Base-by-base conservation (phyloP, 495 filamentous ascomycete genomes). In the Trichoderma erinaceum region DNA sequence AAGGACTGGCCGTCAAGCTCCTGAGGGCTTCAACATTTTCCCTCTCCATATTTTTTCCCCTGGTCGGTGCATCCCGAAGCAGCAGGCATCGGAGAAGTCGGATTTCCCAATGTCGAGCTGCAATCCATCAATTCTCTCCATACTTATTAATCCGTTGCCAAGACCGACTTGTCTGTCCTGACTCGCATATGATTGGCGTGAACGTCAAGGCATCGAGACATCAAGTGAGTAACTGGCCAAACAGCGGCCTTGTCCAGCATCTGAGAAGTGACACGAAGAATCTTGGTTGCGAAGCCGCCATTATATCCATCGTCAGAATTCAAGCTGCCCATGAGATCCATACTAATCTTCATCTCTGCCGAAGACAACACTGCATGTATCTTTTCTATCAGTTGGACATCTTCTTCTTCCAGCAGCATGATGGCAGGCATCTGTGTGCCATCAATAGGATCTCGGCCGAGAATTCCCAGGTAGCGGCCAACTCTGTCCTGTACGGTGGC, bases 401-500 rank as follows among this genome's bases (percentile, higher is more conserved):
- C 95, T 71, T 97, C 95, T 12, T 93, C 91, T 74, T 97, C 92
- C 16, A 99, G 85, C 38, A 97, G 85, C 88, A 97, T 90, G 68
- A 96, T 88, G 10, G 87, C 91, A 0, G 92, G 90, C 3, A 94
- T 89, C 65, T 91, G 87, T 2, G 81, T 82, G 58, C 90, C 81
- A 73, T 97, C 91, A 63, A 92, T 84, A 4, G 90, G 84, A 63
- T 96, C 92, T 58, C 87, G 88, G 32, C 95, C 93, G 21, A 99
- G 84, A 10, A 97, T 85, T 3, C 95, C 95, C 10, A 97, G 78
- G 72, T 92, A 96, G 3, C 88, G 86, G 0, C 94, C 96, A 63
- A 97, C 91, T 12, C 95, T 90, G 76, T 97, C 93, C 76, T 99
- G 95, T 12, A 99, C 89, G 0, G 94, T 97, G 16, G 90, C 90